Evolutionary conservation across 2,329 filamentous ascomycete genomes (phyloP), one percentile per base, ranked within the genome.

Genomic region (Kalaharituber pfeilii): DNA sequence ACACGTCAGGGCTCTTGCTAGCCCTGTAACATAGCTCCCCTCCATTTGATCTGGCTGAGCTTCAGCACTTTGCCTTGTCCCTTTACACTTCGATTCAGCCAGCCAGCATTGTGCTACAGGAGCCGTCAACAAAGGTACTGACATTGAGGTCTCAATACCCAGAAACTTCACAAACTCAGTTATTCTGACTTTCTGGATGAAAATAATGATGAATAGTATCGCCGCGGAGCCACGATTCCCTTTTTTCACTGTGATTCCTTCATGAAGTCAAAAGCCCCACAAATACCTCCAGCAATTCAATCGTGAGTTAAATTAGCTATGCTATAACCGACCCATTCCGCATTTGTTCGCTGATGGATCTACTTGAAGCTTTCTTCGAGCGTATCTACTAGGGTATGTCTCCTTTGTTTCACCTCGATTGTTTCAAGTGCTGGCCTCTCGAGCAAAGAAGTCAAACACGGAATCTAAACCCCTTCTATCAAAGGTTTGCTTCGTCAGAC

Each of bases 381-480:
- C 42, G 5, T 47, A 47, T 22, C 25, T 22, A 47, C 24, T 47
- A 22, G 42, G 42, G 13, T 47, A 47, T 47, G 42, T 13, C 3
- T 47, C 42, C 18, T 20, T 47, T 20, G 42, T 47, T 15, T 47
- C 42, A 2, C 28, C 49, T 50, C 36, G 50, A 26, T 49, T 53
- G 22, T 39, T 28, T 26, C 47, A 51, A 13, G n/a, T 51, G 9
- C 36, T 50, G 24, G 13, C 39, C 27, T 25, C 27, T 36, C 22
- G 51, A 7, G 58, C 26, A 20, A 56, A 52, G 8, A 60, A 29
- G 36, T 55, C 53, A 24, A 49, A 47, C 13, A 52, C 22, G 7
- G 57, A 49, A 20, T 36, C 39, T 8, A n/a, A 8, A 33, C 8
- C 8, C n/a, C 8, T 33, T 39, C 20, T 39, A 15, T 1, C 20